These are phyloP conservation scores for Cylindrotheca fusiformis DNA, from an alignment of 108 stramenopile genomes.

Conservation along the genomic window DNA sequence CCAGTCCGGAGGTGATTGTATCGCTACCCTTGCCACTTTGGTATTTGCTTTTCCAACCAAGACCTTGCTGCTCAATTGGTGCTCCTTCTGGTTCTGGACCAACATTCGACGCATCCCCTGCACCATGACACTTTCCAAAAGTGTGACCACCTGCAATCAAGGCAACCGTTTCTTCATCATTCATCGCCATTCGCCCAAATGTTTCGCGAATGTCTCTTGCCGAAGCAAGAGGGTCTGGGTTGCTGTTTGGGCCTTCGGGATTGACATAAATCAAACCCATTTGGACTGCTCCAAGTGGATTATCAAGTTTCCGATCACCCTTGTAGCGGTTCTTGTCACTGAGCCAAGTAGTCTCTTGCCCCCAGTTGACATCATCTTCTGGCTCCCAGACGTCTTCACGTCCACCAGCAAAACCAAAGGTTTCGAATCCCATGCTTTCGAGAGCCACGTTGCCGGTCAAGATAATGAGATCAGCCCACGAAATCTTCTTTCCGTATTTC, in stretches of 20 bases:
- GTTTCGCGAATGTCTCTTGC: slow-evolving; percentile 75
- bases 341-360: slow-evolving; percentile 62
- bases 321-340: slow-evolving; percentile 40
- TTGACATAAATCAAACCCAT: slow-evolving; percentile 86
- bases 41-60: slow-evolving; percentile 66
- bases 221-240: slow-evolving; percentile 57
- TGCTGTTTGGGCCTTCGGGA: slow-evolving; percentile 73
- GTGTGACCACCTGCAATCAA: slow-evolving; percentile 82
- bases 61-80: slow-evolving; percentile 59
- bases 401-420: slow-evolving; percentile 67
- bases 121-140: slow-evolving; percentile 80
- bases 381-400: slow-evolving; percentile 58
- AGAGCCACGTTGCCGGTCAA: slow-evolving; percentile 76
- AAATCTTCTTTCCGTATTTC: slow-evolving; percentile 17
- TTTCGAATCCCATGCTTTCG: slow-evolving; percentile 60
- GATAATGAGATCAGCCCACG: slow-evolving; percentile 83
- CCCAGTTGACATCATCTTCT: slow-evolving; percentile 63
- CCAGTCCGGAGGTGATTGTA: slow-evolving; percentile 72
- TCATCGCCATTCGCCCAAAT: slow-evolving; percentile 73
- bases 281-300: slow-evolving; percentile 74
- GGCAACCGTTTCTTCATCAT: slow-evolving; percentile 75
- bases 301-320: slow-evolving; percentile 36
- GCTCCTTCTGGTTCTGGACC: slow-evolving; percentile 76
- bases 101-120: slow-evolving; percentile 51
- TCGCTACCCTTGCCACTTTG: slow-evolving; percentile 54